Base-by-base conservation (phyloP, 179 eudicot species). In the Carnegiea gigantea region DNA sequence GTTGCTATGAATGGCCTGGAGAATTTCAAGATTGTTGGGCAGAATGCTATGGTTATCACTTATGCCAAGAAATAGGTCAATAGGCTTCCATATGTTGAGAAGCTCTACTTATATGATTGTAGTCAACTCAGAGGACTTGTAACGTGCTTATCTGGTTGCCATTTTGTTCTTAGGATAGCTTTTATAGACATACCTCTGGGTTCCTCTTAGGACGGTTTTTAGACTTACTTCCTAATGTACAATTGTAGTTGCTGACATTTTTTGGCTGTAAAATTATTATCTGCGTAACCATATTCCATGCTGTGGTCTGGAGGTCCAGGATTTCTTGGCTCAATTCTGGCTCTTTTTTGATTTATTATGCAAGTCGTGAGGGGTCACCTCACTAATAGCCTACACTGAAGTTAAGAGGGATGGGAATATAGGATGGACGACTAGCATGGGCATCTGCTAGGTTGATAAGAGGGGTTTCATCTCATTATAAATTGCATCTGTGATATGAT, bases 41-140 rank as follows among this genome's bases (percentile, higher is more conserved):
- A 94, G 75, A 88, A 90, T 64, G 86, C 93, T 18, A 95, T 95
- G 97, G 24, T 90, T 60, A 90, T 95, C 75, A 92, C 98, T 77
- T 95, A 95, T 77, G 98, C 98, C 17, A 94, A 95, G 93, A 95
- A 94, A 79, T 95, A 90, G 89, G 48, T 30, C 30, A 36, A n/a
- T 62, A 62, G 68, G 71, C 33, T 65, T 65, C 13, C 68, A 62
- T 62, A 6, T 11, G 71, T 65, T 65, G 71, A 65, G 36, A 65
- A 65, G 26, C 38, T 65, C 15, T 24, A 65, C 10, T 1, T 11
- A 65, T 65, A 38, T 14, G 36, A 65, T 65, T 26, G 71, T 7
- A 28, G 68, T 62, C 3, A 62, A 23, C 28, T 23, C 28, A 62
- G 30, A 62, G 28, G 68, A 62, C 8, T 21, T 23, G 68, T 62